Base-by-base conservation (phyloP, 768 basidiomycete species). In the Tricholoma bakamatsutake region DNA sequence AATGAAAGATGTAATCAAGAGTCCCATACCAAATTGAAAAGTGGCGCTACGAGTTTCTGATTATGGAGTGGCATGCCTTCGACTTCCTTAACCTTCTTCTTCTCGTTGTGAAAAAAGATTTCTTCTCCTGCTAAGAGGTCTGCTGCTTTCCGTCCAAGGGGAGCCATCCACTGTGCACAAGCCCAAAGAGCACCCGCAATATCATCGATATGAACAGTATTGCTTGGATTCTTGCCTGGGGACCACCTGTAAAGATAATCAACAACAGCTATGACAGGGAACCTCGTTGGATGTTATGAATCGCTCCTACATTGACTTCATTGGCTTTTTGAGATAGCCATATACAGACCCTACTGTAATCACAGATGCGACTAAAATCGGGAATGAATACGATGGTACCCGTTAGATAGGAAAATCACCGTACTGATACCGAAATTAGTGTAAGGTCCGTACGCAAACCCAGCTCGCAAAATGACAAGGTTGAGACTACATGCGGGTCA, bases 391-490 rank as follows among this genome's bases (percentile, higher is more conserved):
- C 64, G 54, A 35, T 30, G 51, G 40, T 54, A 50, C 30, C 5
- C 4, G 31, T 58, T 53, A 46, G 52, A 40, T 27, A 52, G 24
- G 45, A 27, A 54, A 49, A 52, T 51, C 40, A n/a, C 28, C 84
- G 60, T 67, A 85, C 88, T 75, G 49, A 80, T 78, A 52, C 89
- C 88, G 63, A 77, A 85, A 58, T 86, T 80, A 45, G 82, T 82
- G 63, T 90, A 90, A 1, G 92, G 90, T 4, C 92, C 92, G 66
- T 93, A 94, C 2, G 82, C 79, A 50, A 87, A 83, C 3, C 87
- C 89, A 47, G 81, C 77, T 13, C 92, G 80, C 51, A 94, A 66
- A 50, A 93, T 81, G 52, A 91, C 88, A 13, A 93, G 80, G 66
- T 91, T 92, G 39, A 93, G 76, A 52, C 90, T 93, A 56, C 42